Percentiles rank a stretch among this genome's conserved stretches.
phyloP scores from a whole-genome alignment of 2,329 filamentous ascomycete species.

The Xylariales sp. region DNA sequence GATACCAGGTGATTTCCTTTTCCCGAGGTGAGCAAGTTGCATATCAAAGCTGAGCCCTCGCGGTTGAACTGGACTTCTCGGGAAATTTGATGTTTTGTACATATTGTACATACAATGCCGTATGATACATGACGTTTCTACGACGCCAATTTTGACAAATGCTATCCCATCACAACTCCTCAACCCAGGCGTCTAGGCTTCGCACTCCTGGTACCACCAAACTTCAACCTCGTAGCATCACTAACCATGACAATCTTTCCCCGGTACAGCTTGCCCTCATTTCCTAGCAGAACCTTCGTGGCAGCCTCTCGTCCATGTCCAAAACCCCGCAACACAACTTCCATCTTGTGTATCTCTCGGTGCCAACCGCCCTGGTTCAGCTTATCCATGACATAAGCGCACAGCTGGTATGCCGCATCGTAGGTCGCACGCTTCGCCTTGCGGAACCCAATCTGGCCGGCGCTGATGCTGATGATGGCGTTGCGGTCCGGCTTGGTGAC shows the following conservation, averaged over 20 bases:
- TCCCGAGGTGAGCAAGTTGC: no score
- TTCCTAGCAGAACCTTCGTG: conserved; percentile 81
- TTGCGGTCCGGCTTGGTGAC: conserved; percentile 77
- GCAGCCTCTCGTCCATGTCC: conserved; percentile 84
- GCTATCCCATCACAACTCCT: no score
- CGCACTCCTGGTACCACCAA: conserved; percentile 85
- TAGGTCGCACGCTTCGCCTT: conserved; percentile 77
- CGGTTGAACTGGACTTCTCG: no score
- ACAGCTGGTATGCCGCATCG: conserved; percentile 88
- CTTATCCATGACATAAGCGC: conserved; percentile 75
- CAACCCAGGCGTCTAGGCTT: conserved; percentile 70
- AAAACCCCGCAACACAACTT: conserved; percentile 81
- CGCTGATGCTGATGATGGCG: conserved; percentile 72
- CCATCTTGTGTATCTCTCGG: conserved; percentile 68
- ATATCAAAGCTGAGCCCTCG: no score
- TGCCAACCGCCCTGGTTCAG: conserved; percentile 79
- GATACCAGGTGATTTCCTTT: conserved; percentile 22
- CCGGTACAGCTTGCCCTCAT: conserved; percentile 73
- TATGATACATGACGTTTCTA: conserved; percentile 21
- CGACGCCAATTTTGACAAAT: no score
- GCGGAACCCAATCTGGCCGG: conserved; percentile 87
- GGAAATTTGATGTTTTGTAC: no score
- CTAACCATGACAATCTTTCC: conserved; percentile 73
- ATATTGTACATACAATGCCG: conserved; percentile 18
- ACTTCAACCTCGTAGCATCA: conserved; percentile 87